phyloP scores from a whole-genome alignment of 2,329 filamentous ascomycete genomes.

The Phialophora expanda region DNA sequence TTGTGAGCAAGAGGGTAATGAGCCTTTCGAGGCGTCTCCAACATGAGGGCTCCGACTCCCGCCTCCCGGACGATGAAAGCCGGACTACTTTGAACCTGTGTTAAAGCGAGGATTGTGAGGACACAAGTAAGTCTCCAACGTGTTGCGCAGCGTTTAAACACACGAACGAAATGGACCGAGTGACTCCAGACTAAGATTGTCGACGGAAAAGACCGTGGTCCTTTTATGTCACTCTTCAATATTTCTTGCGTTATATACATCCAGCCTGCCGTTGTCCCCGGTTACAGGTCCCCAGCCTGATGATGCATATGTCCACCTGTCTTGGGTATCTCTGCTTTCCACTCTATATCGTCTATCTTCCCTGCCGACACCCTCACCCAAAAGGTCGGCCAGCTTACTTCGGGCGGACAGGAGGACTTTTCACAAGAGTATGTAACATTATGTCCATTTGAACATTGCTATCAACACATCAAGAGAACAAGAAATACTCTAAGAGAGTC shows the following conservation, averaged over 20 bases:
- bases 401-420: neutral
- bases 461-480: slow-evolving; percentile 5
- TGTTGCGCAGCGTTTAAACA: too few relatives aligned
- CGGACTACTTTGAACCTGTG: neutral
- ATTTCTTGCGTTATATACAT: neutral
- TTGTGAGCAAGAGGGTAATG: too few relatives aligned
- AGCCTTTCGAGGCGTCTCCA: too few relatives aligned
- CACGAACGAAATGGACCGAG: neutral
- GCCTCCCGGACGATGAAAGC: neutral
- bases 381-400: neutral
- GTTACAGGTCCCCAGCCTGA: neutral
- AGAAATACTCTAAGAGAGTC: neutral
- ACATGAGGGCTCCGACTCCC: too few relatives aligned
- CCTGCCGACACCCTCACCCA: neutral
- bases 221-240: neutral
- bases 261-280: neutral
- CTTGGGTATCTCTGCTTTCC: neutral
- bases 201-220: neutral
- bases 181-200: neutral
- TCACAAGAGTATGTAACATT: neutral
- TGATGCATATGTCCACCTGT: neutral
- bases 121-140: neutral
- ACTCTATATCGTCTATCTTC: neutral
- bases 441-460: neutral
- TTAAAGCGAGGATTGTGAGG: neutral